Evolutionary conservation across 2,329 filamentous ascomycete genomes (phyloP).

Genomic region (Aspergillus niger): DNA sequence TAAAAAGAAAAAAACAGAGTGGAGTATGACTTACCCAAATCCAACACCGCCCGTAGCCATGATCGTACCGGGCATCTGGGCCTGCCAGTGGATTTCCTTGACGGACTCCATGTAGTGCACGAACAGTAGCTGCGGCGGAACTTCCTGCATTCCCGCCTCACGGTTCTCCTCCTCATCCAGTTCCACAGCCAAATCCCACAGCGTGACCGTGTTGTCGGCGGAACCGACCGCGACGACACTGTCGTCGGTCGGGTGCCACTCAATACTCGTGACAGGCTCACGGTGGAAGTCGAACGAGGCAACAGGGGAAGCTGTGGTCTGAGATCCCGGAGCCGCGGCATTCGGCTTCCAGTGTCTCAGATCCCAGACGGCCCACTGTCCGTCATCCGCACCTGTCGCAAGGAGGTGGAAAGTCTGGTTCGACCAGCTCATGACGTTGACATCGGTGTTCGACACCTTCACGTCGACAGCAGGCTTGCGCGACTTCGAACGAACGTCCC

Average conservation of each 20-base stretch:
- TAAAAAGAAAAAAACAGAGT: background rate
- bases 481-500: constrained; percentile 91
- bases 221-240: constrained; percentile 91
- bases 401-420: constrained; percentile 83
- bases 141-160: constrained; percentile 82
- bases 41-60: constrained; percentile 86
- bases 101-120: constrained; percentile 94
- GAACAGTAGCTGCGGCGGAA: constrained; percentile 92
- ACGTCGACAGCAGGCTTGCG: constrained; percentile 85
- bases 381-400: constrained; percentile 89
- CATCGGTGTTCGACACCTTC: constrained; percentile 78
- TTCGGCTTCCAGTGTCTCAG: constrained; percentile 87
- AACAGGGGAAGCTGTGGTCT: constrained; percentile 71
- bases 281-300: constrained; percentile 94
- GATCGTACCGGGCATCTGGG: constrained; percentile 85
- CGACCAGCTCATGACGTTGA: constrained; percentile 98
- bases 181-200: constrained; percentile 97
- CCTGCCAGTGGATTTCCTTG: constrained; percentile 97
- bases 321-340: constrained; percentile 49
- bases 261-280: constrained; percentile 91
- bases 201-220: constrained; percentile 88
- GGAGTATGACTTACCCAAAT: constrained; percentile 61
- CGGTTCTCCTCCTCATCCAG: constrained; percentile 95
- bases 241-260: constrained; percentile 98
- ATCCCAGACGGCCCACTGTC: constrained; percentile 95